phyloP scores from a whole-genome alignment of 2,329 filamentous ascomycete species.

The Thermothelomyces thermophilus region DNA sequence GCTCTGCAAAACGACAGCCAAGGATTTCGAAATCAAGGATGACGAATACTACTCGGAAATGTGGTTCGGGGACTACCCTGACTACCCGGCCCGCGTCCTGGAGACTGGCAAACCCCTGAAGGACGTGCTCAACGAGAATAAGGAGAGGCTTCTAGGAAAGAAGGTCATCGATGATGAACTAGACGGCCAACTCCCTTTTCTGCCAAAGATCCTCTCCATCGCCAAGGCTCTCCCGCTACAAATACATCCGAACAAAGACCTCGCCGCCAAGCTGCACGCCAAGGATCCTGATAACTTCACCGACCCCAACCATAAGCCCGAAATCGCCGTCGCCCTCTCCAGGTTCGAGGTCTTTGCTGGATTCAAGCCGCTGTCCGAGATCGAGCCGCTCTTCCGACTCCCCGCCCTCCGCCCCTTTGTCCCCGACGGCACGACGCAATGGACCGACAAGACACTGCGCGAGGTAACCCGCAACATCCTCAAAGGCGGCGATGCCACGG shows the following conservation, averaged over 20 bases:
- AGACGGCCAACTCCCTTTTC: conserved; percentile 60
- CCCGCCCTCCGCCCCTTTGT: conserved; percentile 48
- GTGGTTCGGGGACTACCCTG: conserved; percentile 75
- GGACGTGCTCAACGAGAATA: conserved; percentile 55
- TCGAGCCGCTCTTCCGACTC: conserved; percentile 51
- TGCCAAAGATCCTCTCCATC: conserved; percentile 73
- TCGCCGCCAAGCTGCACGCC: conserved; percentile 57
- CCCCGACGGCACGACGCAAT: conserved; percentile 36
- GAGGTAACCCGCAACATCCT: conserved; percentile 50
- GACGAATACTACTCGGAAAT: conserved; percentile 57
- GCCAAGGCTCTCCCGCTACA: conserved; percentile 68
- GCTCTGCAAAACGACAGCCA: conserved; percentile 58
- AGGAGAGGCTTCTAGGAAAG: conserved; percentile 57
- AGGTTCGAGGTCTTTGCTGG: conserved; percentile 72
- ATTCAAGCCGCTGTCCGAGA: conserved; percentile 59
- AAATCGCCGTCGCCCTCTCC: conserved; percentile 66
- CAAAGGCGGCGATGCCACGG: conserved; percentile 43
- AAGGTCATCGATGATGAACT: conserved; percentile 51
- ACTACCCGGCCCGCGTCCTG: conserved; percentile 58
- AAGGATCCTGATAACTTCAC: conserved; percentile 59
- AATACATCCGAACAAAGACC: conserved; percentile 64
- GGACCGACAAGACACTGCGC: conserved; percentile 53
- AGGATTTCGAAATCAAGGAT: conserved; percentile 57
- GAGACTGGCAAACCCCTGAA: conserved; percentile 57
- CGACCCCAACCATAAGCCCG: conserved; percentile 72